Percentiles rank a stretch among this genome's conserved stretches.
Evolutionary conservation across 306 rosid genomes (phyloP).

Genomic region (Astragalus glycyphyllos): DNA sequence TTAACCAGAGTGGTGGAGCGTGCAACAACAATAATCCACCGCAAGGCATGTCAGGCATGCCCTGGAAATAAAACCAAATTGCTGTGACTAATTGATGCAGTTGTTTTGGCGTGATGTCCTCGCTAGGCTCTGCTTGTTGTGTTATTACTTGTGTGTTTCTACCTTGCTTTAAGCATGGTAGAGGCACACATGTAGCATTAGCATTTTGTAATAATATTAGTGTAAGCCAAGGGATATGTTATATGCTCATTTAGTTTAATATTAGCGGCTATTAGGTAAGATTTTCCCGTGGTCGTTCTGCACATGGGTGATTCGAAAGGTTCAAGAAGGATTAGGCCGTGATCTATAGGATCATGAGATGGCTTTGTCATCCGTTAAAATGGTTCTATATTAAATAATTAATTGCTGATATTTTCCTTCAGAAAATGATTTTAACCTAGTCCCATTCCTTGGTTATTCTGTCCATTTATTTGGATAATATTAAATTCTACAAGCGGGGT

Average conservation of each 20-base stretch:
- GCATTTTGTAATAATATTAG: constrained; percentile 23
- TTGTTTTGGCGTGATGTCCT: constrained; percentile 23
- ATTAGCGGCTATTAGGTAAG: background rate
- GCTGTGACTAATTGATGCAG: constrained; percentile 41
- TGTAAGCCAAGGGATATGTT: background rate
- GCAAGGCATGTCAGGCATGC: constrained; percentile 56
- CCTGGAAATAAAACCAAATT: constrained; percentile 60
- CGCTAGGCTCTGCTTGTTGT: background rate
- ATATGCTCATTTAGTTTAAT: constrained; percentile 18
- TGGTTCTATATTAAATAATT: too few species aligned
- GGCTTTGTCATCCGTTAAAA: constrained; percentile 26
- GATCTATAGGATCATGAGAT: constrained; percentile 33
- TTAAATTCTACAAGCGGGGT: too few species aligned
- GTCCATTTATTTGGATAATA: too few species aligned
- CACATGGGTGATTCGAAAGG: constrained; percentile 16
- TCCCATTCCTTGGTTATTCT: background rate
- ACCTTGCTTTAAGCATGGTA: background rate
- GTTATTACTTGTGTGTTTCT: constrained; percentile 21
- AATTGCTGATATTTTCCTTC: too few species aligned
- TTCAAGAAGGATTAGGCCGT: constrained; percentile 20
- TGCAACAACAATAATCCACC: constrained; percentile 61
- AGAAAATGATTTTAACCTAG: too few species aligned
- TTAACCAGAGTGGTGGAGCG: constrained; percentile 46
- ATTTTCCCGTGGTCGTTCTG: background rate
- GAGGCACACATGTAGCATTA: constrained; percentile 42